These are phyloP conservation scores for Phaeosphaeriaceae sp. DNA, from an alignment of 2,329 filamentous ascomycete species.

Conservation along the genomic window DNA sequence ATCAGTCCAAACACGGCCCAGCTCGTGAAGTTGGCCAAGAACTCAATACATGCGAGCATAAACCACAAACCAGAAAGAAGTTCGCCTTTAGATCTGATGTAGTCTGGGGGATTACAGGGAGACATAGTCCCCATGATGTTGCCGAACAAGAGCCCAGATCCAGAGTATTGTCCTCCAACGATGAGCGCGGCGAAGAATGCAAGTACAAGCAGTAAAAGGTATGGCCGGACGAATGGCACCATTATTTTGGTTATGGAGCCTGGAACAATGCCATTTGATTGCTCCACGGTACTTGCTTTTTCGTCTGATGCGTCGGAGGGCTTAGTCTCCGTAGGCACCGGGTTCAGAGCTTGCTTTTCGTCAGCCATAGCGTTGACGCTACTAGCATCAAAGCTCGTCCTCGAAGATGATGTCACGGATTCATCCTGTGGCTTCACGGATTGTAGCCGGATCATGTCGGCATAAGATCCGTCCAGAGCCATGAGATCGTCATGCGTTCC, in stretches of 20 bases:
- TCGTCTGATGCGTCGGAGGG: conserved; percentile 9
- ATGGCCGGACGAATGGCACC: conserved; percentile 52
- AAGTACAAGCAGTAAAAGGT: conserved; percentile 53
- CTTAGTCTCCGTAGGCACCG: not conserved
- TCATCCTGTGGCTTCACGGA: conserved; percentile 52
- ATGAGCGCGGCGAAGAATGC: conserved; percentile 60
- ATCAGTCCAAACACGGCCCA: conserved; percentile 65
- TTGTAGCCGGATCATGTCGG: conserved; percentile 59
- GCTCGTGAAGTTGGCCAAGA: conserved; percentile 67
- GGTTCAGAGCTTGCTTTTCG: conserved; percentile 22
- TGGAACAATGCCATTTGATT: conserved; percentile 25
- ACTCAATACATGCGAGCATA: conserved; percentile 65
- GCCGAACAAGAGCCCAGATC: conserved; percentile 66
- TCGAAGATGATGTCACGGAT: conserved; percentile 15
- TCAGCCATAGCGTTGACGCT: conserved; percentile 28
- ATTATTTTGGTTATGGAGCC: conserved; percentile 41
- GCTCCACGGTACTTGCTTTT: conserved; percentile 8
- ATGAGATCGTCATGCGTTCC: conserved; percentile 44
- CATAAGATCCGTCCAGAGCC: conserved; percentile 52
- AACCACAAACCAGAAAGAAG: conserved; percentile 68
- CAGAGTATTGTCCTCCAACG: conserved; percentile 65
- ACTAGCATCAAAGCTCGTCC: conserved; percentile 26
- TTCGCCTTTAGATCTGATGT: conserved; percentile 58
- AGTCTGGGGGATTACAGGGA: conserved; percentile 58
- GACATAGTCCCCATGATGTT: conserved; percentile 65